A percentile compares a stretch with the other conserved stretches of the same genome.
phyloP scores from a whole-genome alignment of 192 early-diverging fungal genomes.

The Fimicolochytrium jonesii region DNA sequence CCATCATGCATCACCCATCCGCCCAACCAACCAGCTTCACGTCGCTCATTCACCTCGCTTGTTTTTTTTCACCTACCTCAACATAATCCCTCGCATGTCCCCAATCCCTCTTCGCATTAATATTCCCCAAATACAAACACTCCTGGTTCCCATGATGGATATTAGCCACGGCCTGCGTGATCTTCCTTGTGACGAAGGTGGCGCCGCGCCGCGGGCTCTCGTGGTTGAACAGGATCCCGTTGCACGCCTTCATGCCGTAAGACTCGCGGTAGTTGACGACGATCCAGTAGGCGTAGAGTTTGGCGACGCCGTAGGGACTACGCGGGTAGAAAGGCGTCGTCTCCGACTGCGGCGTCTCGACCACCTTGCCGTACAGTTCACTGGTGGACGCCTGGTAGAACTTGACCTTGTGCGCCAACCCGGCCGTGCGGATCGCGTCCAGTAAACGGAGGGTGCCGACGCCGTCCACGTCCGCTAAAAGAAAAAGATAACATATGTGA shows the following conservation, averaged over 20 bases:
- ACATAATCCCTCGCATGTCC: slow-evolving; percentile 76
- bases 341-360: slow-evolving; percentile 71
- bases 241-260: slow-evolving; percentile 75
- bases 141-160: slow-evolving; percentile 64
- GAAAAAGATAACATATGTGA: neutral
- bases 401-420: slow-evolving; percentile 55
- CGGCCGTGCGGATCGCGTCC: slow-evolving; percentile 74
- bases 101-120: slow-evolving; percentile 79
- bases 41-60: too few species aligned
- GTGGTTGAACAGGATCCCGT: slow-evolving; percentile 50
- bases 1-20: too few species aligned
- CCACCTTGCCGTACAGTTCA: slow-evolving; percentile 74
- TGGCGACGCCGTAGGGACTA: slow-evolving; percentile 76
- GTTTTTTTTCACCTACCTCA: slow-evolving; percentile 32
- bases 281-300: slow-evolving; percentile 80
- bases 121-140: slow-evolving; percentile 69
- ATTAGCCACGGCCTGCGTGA: slow-evolving; percentile 69
- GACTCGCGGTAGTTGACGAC: slow-evolving; percentile 76
- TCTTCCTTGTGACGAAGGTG: slow-evolving; percentile 77
- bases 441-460: slow-evolving; percentile 72
- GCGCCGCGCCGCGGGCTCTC: slow-evolving; percentile 10
- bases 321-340: slow-evolving; percentile 81
- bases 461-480: slow-evolving; percentile 64
- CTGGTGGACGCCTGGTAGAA: slow-evolving; percentile 65
- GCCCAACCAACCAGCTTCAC: too few species aligned